A percentile compares a stretch with the other conserved stretches of the same genome.
Conservation (phyloP, 2,329 filamentous ascomycete species). For the Talaromyces funiculosus region DNA sequence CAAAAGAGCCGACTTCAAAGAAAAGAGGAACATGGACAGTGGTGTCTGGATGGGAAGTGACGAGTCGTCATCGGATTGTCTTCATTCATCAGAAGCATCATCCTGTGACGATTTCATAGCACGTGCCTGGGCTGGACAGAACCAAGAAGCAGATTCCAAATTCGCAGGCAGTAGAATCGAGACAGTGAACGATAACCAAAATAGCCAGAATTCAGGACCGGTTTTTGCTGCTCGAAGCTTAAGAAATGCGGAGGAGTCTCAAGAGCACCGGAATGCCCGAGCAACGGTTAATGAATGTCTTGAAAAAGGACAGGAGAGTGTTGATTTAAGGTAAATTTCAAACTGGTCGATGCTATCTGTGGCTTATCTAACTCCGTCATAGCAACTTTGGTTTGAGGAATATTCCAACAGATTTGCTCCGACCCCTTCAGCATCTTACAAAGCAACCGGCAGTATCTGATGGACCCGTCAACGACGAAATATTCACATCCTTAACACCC, state of each 20-base stretch:
- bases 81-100: slow-evolving; percentile 30
- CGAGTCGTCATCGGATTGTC: slow-evolving; percentile 31
- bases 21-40: slow-evolving; percentile 41
- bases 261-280: slow-evolving; percentile 33
- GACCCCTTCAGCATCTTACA: slow-evolving; percentile 35
- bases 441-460: slow-evolving; percentile 32
- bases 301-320: slow-evolving; percentile 39
- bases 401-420: slow-evolving; percentile 31
- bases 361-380: not conserved
- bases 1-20: slow-evolving; percentile 39
- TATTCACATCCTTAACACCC: slow-evolving; percentile 36
- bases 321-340: slow-evolving; percentile 39
- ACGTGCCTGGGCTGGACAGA: not conserved
- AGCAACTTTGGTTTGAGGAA: slow-evolving; percentile 29
- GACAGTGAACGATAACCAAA: not conserved
- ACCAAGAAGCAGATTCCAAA: slow-evolving; percentile 7
- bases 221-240: slow-evolving; percentile 16
- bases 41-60: slow-evolving; percentile 47
- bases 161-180: not conserved
- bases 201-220: not conserved
- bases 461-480: slow-evolving; percentile 32
- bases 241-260: slow-evolving; percentile 25
- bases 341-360: not conserved
- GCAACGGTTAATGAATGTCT: slow-evolving; percentile 37
- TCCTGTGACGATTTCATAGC: slow-evolving; percentile 30